phyloP scores from a whole-genome alignment of 805 yeast species.

The Dipodascopsis uninucleata region DNA sequence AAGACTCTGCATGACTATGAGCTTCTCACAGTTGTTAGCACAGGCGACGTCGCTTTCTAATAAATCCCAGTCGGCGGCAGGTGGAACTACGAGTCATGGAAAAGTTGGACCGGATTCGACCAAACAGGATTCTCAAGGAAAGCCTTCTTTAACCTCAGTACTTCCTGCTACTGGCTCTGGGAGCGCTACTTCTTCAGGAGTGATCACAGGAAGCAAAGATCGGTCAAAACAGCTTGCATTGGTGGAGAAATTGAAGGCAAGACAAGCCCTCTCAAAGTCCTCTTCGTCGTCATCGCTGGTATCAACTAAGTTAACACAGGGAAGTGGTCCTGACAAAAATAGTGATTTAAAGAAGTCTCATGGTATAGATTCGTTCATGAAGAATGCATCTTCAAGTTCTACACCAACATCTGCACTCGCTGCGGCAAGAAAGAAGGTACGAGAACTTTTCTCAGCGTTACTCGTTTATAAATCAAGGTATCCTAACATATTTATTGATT shows the following conservation, averaged over 20 bases:
- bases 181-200: too few relatives aligned
- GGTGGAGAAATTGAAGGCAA: conserved; percentile 17
- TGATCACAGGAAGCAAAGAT: conserved; percentile 18
- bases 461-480: too few relatives aligned
- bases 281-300: too few relatives aligned
- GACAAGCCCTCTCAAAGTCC: too few relatives aligned
- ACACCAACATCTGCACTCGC: conserved; percentile 6
- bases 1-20: too few relatives aligned
- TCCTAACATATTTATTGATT: conserved; percentile 34
- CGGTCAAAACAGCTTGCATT: conserved; percentile 9
- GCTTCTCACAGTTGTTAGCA: conserved; percentile 33
- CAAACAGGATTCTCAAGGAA: too few relatives aligned
- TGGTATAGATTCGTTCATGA: not conserved
- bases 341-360: not conserved
- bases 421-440: conserved; percentile 4
- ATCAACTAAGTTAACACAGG: not conserved
- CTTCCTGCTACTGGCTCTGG: too few relatives aligned
- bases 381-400: conserved; percentile 2
- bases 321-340: not conserved
- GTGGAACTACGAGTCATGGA: conserved; percentile 33
- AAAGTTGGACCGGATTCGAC: too few relatives aligned
- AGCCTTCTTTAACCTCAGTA: too few relatives aligned
- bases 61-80: too few relatives aligned
- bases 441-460: not conserved
- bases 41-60: conserved; percentile 21